These are phyloP conservation scores for Acacia pycnantha DNA, from an alignment of 331 rosid genomes.

Conservation along the genomic window DNA sequence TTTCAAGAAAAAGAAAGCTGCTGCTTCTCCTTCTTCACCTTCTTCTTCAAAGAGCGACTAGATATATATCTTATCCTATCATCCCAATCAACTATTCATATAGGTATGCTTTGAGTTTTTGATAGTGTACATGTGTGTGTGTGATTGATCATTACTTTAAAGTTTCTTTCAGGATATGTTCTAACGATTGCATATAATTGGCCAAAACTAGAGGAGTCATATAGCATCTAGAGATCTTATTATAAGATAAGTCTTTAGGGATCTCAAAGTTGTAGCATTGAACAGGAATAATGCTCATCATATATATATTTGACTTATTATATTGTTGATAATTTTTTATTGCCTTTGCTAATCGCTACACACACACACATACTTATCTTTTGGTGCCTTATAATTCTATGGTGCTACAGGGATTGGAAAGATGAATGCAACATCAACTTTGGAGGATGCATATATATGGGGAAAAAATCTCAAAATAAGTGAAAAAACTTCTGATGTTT, in stretches of 20 bases:
- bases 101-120: background rate
- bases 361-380: background rate
- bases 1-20: background rate
- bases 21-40: background rate
- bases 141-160: background rate
- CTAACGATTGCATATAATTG: background rate
- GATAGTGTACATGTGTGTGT: too few relatives aligned
- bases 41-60: background rate
- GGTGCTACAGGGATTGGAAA: background rate
- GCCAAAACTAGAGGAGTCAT: background rate
- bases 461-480: background rate
- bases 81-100: background rate
- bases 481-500: background rate
- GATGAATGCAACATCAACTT: background rate
- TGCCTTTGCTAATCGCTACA: background rate
- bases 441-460: background rate
- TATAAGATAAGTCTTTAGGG: background rate
- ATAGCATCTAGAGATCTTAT: background rate
- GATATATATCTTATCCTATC: background rate
- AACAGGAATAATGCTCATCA: background rate
- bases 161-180: background rate
- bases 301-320: too few relatives aligned
- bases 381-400: background rate
- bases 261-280: background rate
- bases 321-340: background rate